phyloP scores from a whole-genome alignment of 805 yeast species.

The Suhomyces emberorum region DNA sequence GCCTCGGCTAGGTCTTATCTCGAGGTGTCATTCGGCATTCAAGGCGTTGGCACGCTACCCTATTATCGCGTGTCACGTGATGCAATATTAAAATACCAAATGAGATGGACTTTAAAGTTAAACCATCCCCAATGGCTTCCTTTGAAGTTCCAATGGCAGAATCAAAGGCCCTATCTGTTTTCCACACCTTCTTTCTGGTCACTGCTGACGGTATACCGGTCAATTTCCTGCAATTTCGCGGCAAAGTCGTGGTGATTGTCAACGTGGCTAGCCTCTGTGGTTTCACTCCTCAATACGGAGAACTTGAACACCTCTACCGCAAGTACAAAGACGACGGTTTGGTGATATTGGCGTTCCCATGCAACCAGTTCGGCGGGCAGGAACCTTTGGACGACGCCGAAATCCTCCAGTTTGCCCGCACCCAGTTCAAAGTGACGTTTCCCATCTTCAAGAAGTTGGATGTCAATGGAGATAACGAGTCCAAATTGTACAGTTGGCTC shows the following conservation, averaged over 20 bases:
- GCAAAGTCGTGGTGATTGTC: constrained; percentile 23
- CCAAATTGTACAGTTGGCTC: constrained; percentile 27
- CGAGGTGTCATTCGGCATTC: too few relatives aligned
- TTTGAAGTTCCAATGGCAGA: background rate
- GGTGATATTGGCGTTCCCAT: constrained; percentile 79
- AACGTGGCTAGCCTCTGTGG: constrained; percentile 39
- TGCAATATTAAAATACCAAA: too few relatives aligned
- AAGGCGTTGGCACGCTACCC: too few relatives aligned
- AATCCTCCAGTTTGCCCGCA: constrained; percentile 19
- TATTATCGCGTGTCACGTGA: too few relatives aligned
- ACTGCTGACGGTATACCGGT: background rate
- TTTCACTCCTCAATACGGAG: constrained; percentile 52
- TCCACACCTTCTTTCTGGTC: background rate
- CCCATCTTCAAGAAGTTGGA: constrained; percentile 35
- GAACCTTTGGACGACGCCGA: constrained; percentile 60
- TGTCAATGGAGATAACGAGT: constrained; percentile 35
- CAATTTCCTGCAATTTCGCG: constrained; percentile 12
- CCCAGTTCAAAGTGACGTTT: constrained; percentile 30
- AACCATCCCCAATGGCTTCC: too few relatives aligned
- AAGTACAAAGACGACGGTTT: constrained; percentile 64
- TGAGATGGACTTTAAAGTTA: too few relatives aligned
- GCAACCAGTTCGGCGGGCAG: constrained; percentile 84
- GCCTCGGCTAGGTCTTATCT: too few relatives aligned
- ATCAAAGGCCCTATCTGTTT: background rate
- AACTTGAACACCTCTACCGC: constrained; percentile 63